Percentiles rank a stretch among this genome's conserved stretches.
These are phyloP conservation scores for Metschnikowia amazonensis DNA, from an alignment of 805 yeast genomes.

Conservation along the genomic window DNA sequence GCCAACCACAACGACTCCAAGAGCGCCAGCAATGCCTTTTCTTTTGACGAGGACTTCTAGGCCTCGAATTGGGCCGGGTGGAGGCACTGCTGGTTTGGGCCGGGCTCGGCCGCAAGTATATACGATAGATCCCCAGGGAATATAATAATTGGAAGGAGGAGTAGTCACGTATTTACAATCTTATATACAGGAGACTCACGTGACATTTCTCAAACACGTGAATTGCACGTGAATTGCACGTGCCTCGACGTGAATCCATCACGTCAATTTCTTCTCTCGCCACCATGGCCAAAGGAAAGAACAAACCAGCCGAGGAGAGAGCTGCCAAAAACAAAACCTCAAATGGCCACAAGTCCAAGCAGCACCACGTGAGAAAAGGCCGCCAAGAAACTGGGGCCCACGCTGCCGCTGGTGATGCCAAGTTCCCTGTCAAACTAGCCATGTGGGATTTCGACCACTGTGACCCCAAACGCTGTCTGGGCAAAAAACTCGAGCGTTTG, in stretches of 20 bases:
- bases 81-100: conserved; percentile 5
- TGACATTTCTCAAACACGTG: too few species aligned
- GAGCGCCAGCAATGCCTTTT: conserved; percentile 54
- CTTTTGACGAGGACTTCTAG: conserved; percentile 89
- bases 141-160: neutral
- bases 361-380: conserved; percentile 43
- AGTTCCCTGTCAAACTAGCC: conserved; percentile 81
- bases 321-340: conserved; percentile 38
- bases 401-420: conserved; percentile 18
- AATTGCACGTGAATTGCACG: too few species aligned
- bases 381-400: conserved; percentile 30
- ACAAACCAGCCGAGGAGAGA: conserved; percentile 45
- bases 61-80: neutral
- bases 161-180: too few species aligned
- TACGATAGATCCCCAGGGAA: neutral
- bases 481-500: conserved; percentile 85
- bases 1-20: conserved; percentile 57
- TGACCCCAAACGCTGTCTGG: conserved; percentile 96
- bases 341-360: conserved; percentile 56
- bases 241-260: neutral
- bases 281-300: conserved; percentile 53
- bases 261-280: neutral
- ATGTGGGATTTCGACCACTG: conserved; percentile 99
- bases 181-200: too few species aligned
- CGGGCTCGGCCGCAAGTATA: neutral